Percentiles rank a stretch among this genome's conserved stretches.
Conservation (phyloP, 2,329 filamentous ascomycete genomes). For the Cercospora sojina region DNA sequence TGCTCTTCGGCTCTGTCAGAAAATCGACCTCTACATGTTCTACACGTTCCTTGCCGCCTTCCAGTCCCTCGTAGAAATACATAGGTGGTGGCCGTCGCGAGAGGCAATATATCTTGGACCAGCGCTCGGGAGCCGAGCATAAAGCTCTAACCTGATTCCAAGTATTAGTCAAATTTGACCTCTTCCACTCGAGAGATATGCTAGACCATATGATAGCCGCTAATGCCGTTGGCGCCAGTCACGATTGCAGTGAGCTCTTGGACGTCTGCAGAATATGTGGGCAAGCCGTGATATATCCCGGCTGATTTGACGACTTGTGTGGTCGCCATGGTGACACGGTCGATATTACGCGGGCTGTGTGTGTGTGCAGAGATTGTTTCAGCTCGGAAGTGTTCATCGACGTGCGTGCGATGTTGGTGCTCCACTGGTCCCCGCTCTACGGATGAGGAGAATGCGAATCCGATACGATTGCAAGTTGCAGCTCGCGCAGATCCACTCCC, state of each 20-base stretch:
- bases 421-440: background rate
- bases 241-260: slow-evolving; percentile 50
- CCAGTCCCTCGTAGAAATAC: slow-evolving; percentile 23
- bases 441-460: slow-evolving; percentile 1
- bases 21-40: slow-evolving; percentile 36
- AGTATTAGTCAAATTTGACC: background rate
- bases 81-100: slow-evolving; percentile 46
- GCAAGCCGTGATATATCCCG: slow-evolving; percentile 52
- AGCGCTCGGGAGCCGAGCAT: slow-evolving; percentile 45
- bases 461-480: background rate
- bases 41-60: slow-evolving; percentile 18
- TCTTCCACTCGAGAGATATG: background rate
- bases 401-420: background rate
- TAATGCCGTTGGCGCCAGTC: slow-evolving; percentile 54
- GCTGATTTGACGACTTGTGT: slow-evolving; percentile 10
- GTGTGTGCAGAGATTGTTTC: background rate
- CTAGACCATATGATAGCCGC: slow-evolving; percentile 43
- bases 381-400: background rate
- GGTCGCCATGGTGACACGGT: background rate
- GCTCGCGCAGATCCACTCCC: background rate
- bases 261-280: slow-evolving; percentile 39
- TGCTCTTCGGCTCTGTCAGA: slow-evolving; percentile 34
- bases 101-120: slow-evolving; percentile 53
- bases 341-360: background rate
- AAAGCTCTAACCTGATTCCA: slow-evolving; percentile 47